Evolutionary conservation across 257 asterid genomes (phyloP).

Genomic region (Anisodus tanguticus): DNA sequence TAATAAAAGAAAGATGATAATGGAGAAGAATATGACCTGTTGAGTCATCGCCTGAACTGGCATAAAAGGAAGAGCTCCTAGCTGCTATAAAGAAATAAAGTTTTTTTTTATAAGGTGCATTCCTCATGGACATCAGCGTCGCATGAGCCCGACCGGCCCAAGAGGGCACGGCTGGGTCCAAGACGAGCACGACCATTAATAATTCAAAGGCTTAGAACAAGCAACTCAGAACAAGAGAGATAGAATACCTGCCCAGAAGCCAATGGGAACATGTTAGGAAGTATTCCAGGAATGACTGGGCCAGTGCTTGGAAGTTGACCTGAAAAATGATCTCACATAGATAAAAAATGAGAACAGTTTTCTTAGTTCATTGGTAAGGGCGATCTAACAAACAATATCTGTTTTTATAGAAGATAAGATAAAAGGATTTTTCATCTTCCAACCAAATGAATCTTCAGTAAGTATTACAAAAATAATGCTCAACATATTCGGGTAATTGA

Average conservation of each 20-base stretch:
- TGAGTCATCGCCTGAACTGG: conserved; percentile 98
- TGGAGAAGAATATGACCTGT: conserved; percentile 60
- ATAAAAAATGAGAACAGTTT: conserved; percentile 26
- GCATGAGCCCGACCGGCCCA: no score
- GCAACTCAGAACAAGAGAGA: neutral
- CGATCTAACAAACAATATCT: neutral
- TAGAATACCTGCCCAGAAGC: conserved; percentile 74
- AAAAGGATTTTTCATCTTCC: neutral
- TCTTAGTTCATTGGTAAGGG: conserved; percentile 9
- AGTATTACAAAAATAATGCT: conserved; percentile 11
- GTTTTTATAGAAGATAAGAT: neutral
- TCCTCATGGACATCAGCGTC: no score
- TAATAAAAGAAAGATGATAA: neutral
- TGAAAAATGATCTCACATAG: conserved; percentile 47
- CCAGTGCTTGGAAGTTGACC: conserved; percentile 78
- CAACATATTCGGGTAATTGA: conserved; percentile 34
- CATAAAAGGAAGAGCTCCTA: conserved; percentile 73
- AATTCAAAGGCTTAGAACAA: neutral
- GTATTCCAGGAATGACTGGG: conserved; percentile 78
- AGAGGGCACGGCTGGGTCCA: no score
- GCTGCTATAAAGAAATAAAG: conserved; percentile 50
- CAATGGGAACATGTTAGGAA: conserved; percentile 78
- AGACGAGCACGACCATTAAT: neutral
- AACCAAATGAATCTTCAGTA: neutral
- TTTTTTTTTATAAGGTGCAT: no score